Evolutionary conservation across 371 early-diverging fungal genomes (phyloP), one percentile per base, ranked within the genome.

Genomic region (Mucor racemosus): DNA sequence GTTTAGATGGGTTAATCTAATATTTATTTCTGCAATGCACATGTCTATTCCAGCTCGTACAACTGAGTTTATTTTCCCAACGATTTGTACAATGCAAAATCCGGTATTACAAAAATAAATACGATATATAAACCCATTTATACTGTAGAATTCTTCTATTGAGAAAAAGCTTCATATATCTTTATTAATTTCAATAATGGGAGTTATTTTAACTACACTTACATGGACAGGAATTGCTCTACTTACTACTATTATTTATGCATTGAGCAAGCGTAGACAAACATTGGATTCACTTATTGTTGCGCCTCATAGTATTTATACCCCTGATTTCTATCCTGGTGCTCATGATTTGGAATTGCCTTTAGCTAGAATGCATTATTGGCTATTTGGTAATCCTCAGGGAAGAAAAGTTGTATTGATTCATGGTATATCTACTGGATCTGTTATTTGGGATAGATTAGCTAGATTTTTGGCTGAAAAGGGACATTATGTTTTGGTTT

Each of bases 351-450:
- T 83, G 19, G 62, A 74, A 36, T 66, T 84, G 33, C 85, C 85
- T 9, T 39, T 59, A 39, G 86, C 85, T 15, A 76, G 74, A 17
- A 85, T 86, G 69, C 84, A 82, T 35, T 88, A 85, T 58, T 86
- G 80, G 76, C 21, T 78, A 11, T 73, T 84, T 53, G 88, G 88
- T 36, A 74, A 81, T 21, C 72, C 73, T 10, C 57, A 77, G 17
- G 88, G 88, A 1, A 64, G 70, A 39, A 73, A 71, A 17, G 80
- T 88, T n/a, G 76, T 84, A 5, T 76, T 88, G 17, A 69, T 88
- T 33, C 88, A 88, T 58, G 88, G 88, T 46, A 82, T 88, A 48
- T 65, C 81, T 15, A 74, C 76, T 4, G 78, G 78, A 9, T 65
- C 76, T 10, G 58, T 72, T 21, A 67, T 50, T 3, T 80, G 76